Evolutionary conservation across 2,329 filamentous ascomycete genomes (phyloP).

Genomic region (Lachnellula subtilissima): DNA sequence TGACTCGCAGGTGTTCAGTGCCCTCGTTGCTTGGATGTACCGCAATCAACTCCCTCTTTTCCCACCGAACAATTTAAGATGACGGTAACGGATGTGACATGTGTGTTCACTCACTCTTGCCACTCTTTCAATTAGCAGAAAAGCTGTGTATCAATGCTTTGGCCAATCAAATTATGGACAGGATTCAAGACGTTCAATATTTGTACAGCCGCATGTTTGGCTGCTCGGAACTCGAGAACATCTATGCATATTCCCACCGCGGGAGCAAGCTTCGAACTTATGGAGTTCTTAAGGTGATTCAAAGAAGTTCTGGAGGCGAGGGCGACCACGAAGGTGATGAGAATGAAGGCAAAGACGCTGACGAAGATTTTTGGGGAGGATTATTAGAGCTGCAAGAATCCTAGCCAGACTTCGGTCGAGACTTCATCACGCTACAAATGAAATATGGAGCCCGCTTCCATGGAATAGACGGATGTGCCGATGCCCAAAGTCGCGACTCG

Average conservation of each 20-base stretch:
- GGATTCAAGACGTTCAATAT: not conserved
- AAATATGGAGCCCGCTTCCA: not conserved
- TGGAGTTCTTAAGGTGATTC: not conserved
- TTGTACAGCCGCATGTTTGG: not conserved
- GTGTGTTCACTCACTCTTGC: not conserved
- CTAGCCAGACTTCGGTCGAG: not conserved
- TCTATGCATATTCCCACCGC: not conserved
- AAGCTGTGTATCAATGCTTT: not conserved
- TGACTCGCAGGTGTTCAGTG: not conserved
- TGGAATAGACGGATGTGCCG: not conserved
- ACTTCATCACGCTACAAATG: not conserved
- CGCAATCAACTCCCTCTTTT: not conserved
- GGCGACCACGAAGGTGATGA: no score
- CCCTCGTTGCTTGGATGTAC: conserved; percentile 5
- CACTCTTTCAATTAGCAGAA: not conserved
- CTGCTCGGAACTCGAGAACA: not conserved
- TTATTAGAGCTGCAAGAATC: not conserved
- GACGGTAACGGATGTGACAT: not conserved
- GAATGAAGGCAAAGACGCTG: not conserved
- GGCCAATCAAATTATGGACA: not conserved
- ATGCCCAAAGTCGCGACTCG: not conserved
- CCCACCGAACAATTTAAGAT: not conserved
- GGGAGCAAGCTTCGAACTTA: not conserved
- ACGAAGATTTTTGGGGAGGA: not conserved
- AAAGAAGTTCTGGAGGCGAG: not conserved